Base-by-base conservation (phyloP, 768 basidiomycete species). In the Mrakia frigida region DNA sequence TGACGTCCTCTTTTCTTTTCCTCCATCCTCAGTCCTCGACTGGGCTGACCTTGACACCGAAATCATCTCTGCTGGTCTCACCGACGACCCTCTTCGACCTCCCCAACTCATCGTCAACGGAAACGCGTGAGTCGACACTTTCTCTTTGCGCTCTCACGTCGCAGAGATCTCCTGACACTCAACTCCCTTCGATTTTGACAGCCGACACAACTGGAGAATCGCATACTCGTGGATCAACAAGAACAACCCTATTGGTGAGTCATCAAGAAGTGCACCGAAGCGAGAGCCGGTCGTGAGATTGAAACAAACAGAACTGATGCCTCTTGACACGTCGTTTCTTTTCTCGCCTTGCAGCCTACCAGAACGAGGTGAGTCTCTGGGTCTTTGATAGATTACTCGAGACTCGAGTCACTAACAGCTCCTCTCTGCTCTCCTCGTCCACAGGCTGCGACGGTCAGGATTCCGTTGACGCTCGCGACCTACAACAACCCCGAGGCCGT, bases 21-120 rank as follows among this genome's bases (percentile, higher is more conserved):
- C 52, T 18, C 21, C 16, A 1, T 43, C 16, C 16, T n/a, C 56
- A 56, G 88, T 89, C 1, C 79, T 89, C 28, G 88, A 89, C 80
- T 89, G 88, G 88, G 79, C 81, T 16, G 88, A 88, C 79, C 82
- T 90, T 52, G 88, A 89, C 79, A 85, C 86, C 13, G 88, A 89
- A 81, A 86, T 89, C 78, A 88, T 74, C 56, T 59, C 77, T 37
- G 77, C 77, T 53, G 65, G 59, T 16, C 73, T 77, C 68, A 74
- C 56, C n/a, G 41, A 68, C 65, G 65, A 70, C 52, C 31, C 76
- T 25, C 52, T 68, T 13, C 63, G 65, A 23, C 69, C 59, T 25
- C 77, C 77, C n/a, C 72, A 77, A 21, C 59, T 74, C 41, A 39
- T 74, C 53, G 63, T 71, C 56, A 74, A 70, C 53, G 73, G 65